These are phyloP conservation scores for Oenanthe sinensis DNA, from an alignment of 129 eudicot species.

Conservation along the genomic window DNA sequence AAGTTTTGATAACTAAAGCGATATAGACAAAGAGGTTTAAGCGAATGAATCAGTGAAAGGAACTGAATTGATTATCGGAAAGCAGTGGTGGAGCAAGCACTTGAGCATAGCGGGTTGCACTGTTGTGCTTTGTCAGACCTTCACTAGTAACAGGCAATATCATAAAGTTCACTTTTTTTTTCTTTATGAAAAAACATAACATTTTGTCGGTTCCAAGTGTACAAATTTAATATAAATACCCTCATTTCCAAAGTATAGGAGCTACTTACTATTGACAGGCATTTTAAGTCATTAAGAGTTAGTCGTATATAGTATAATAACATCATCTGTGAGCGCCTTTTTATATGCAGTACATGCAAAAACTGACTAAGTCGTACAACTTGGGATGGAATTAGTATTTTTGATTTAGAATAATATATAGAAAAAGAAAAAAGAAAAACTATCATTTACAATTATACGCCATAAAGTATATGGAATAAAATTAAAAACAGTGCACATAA, in stretches of 20 bases:
- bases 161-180: not conserved
- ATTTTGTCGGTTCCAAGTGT: not conserved
- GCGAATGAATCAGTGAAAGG: not conserved
- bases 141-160: not conserved
- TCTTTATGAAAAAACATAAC: not conserved
- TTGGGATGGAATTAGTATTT: too few relatives aligned
- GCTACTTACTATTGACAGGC: not conserved
- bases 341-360: too few relatives aligned
- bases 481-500: not conserved
- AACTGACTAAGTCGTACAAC: too few relatives aligned
- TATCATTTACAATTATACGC: not conserved
- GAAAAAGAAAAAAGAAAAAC: too few relatives aligned
- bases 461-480: not conserved
- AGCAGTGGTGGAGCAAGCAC: not conserved
- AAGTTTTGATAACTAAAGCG: too few relatives aligned
- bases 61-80: not conserved
- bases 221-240: not conserved
- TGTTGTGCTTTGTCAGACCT: not conserved
- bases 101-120: not conserved
- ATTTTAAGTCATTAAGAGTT: not conserved
- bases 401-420: too few relatives aligned
- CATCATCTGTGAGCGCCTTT: not conserved
- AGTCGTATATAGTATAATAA: not conserved
- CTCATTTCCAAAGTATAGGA: not conserved
- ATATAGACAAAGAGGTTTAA: not conserved